Conservation (phyloP, 768 basidiomycete genomes). For the Pleurotus sapidus region DNA sequence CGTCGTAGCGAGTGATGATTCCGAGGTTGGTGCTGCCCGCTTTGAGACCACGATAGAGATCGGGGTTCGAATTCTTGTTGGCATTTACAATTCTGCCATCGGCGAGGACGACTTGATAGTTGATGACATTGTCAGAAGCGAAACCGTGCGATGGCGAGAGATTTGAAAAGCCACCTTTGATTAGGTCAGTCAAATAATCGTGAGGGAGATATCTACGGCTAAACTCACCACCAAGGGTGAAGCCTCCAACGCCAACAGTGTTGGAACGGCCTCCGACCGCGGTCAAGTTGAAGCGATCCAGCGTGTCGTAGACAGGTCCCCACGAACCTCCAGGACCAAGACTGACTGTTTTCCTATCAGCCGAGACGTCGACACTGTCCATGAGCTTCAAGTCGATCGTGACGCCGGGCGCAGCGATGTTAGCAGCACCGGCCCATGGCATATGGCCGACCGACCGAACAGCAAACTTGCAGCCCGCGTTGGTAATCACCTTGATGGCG, state of each 20-base stretch:
- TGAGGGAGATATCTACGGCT: background rate
- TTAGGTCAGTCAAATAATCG: too few relatives aligned
- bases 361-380: conserved; percentile 1
- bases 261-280: conserved; percentile 11
- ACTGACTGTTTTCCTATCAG: conserved; percentile 2
- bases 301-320: conserved; percentile 10
- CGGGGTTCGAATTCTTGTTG: conserved; percentile 6
- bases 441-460: conserved; percentile 10
- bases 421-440: conserved; percentile 9
- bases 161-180: conserved; percentile 15
- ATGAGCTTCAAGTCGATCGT: conserved; percentile 8
- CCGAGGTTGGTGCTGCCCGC: conserved; percentile 16
- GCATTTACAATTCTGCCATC: conserved; percentile 10
- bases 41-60: conserved; percentile 15
- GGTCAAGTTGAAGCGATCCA: conserved; percentile 3
- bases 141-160: conserved; percentile 10
- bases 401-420: conserved; percentile 10
- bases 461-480: background rate
- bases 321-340: conserved; percentile 11
- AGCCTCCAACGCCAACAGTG: conserved; percentile 13
- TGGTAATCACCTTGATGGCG: background rate
- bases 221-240: conserved; percentile 12
- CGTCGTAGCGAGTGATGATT: conserved; percentile 15
- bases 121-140: conserved; percentile 11
- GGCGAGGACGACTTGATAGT: conserved; percentile 13